Conservation (phyloP, 306 rosid genomes). For the Crataegus laevigata region DNA sequence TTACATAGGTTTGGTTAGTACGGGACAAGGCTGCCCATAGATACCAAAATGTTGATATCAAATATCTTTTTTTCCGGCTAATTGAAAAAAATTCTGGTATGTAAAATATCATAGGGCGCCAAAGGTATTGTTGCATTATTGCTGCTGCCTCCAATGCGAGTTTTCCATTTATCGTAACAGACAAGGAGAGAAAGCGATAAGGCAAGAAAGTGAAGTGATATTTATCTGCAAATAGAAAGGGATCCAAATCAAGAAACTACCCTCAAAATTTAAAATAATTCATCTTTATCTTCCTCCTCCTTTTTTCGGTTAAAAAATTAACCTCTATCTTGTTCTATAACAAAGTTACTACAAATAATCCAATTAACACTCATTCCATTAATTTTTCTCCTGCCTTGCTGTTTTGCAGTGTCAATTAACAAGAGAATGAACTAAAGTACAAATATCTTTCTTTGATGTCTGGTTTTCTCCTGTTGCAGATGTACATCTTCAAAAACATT, state of each 20-base stretch:
- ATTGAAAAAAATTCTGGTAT: no score
- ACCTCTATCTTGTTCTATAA: background rate
- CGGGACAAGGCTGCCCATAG: background rate
- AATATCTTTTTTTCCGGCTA: no score
- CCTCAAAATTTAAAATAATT: background rate
- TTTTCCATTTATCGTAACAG: background rate
- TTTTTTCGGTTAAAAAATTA: background rate
- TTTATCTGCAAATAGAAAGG: background rate
- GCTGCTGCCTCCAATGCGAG: background rate
- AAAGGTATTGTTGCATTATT: background rate
- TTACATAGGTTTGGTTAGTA: background rate
- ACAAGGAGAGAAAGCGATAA: background rate
- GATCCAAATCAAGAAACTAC: background rate
- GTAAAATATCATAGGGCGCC: background rate
- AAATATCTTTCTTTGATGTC: slow-evolving; percentile 7
- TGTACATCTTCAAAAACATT: slow-evolving; percentile 7
- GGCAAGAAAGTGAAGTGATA: background rate
- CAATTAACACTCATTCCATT: background rate
- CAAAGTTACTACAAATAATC: background rate
- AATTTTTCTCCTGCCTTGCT: background rate
- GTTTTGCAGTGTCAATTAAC: background rate
- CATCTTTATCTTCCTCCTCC: background rate
- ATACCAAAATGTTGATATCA: background rate
- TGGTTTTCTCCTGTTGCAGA: background rate
- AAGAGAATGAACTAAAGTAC: background rate